Conservation (phyloP, 1,284 basidiomycete species). For the Trametes pubescens region DNA sequence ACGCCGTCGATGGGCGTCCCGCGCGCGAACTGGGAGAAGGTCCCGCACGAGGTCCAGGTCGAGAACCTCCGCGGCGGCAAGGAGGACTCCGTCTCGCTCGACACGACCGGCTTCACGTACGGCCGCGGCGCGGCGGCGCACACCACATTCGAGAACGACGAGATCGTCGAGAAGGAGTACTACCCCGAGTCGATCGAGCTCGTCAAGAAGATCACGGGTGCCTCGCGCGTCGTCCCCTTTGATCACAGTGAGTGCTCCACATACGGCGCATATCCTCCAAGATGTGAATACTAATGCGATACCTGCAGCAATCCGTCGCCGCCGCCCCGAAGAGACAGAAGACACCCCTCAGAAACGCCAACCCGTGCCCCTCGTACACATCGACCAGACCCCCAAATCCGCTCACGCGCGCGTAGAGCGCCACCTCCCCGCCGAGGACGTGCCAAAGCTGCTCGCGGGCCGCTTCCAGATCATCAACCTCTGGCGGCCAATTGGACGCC, state of each 20-base stretch:
- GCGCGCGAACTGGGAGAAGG: conserved; percentile 34
- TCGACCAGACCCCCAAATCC: conserved; percentile 61
- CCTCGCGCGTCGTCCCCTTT: conserved; percentile 64
- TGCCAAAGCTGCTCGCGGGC: conserved; percentile 50
- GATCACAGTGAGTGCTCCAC: conserved; percentile 62
- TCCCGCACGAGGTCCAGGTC: conserved; percentile 48
- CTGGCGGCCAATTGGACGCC: conserved; percentile 68
- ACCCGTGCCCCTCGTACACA: conserved; percentile 58
- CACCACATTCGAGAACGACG: conserved; percentile 55
- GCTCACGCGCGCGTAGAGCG: conserved; percentile 57
- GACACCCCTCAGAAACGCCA: conserved; percentile 54
- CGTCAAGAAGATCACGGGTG: conserved; percentile 68
- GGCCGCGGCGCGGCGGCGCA: conserved; percentile 51
- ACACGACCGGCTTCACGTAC: conserved; percentile 65
- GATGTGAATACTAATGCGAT: background rate
- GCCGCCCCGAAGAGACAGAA: conserved; percentile 49
- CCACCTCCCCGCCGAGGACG: conserved; percentile 59
- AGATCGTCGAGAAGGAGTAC: conserved; percentile 59
- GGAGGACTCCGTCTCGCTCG: conserved; percentile 55
- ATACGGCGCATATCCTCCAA: background rate
- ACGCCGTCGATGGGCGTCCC: conserved; percentile 36
- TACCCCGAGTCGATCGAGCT: conserved; percentile 67
- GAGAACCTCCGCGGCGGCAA: conserved; percentile 68
- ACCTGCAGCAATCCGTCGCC: conserved; percentile 54
- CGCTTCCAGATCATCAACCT: conserved; percentile 78